phyloP scores from a whole-genome alignment of 345 rosid species.

The Reutealis trisperma region DNA sequence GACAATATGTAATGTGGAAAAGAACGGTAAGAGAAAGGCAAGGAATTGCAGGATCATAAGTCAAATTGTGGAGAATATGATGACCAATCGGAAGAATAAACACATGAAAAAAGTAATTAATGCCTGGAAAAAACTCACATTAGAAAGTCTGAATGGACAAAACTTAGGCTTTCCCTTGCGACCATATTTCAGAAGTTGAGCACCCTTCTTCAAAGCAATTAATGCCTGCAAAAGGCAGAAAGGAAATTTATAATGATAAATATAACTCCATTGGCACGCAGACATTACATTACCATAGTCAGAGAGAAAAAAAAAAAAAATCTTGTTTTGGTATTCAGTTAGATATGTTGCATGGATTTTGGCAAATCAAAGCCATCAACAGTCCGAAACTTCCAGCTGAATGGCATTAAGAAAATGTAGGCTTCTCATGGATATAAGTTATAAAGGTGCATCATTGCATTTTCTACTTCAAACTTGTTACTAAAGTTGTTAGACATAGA shows the following conservation, averaged over 20 bases:
- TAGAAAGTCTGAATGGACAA: constrained; percentile 85
- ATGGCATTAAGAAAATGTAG: neutral
- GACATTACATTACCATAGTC: neutral
- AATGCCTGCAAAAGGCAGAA: constrained; percentile 59
- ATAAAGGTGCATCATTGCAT: neutral
- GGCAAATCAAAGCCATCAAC: neutral
- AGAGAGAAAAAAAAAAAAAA: neutral
- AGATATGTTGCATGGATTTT: neutral
- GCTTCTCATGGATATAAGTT: neutral
- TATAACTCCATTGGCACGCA: neutral
- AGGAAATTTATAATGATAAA: neutral
- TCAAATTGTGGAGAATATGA: neutral
- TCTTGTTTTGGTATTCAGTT: neutral
- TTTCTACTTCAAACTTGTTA: neutral
- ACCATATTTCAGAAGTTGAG: constrained; percentile 89
- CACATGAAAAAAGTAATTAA: neutral
- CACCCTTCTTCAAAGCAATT: constrained; percentile 87
- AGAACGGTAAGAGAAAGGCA: neutral
- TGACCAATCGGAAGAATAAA: constrained; percentile 6
- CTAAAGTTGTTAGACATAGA: neutral
- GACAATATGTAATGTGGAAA: neutral
- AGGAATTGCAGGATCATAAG: neutral
- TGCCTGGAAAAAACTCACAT: constrained; percentile 78
- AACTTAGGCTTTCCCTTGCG: constrained; percentile 97
- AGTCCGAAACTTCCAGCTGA: neutral